phyloP scores from a whole-genome alignment of 495 filamentous ascomycete genomes.

The Penicillium waksmanii region DNA sequence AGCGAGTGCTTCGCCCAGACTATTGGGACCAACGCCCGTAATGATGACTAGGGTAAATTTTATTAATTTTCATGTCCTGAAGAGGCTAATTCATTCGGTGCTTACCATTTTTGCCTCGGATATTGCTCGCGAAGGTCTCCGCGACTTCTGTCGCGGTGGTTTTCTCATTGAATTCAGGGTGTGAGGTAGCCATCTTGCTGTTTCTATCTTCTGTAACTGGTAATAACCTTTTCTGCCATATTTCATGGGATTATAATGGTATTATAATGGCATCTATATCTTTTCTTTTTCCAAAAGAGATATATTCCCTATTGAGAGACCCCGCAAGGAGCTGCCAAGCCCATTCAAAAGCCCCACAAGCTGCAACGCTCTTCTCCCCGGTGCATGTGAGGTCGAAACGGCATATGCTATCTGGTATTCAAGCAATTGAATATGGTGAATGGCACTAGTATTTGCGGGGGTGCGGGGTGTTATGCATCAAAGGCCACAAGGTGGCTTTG shows the following conservation, averaged over 20 bases:
- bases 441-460: slow-evolving; percentile 14
- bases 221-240: not conserved
- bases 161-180: slow-evolving; percentile 45
- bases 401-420: not conserved
- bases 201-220: not conserved
- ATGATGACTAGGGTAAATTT: slow-evolving; percentile 38
- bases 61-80: not conserved
- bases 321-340: not conserved
- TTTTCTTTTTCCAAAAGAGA: not conserved
- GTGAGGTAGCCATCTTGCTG: slow-evolving; percentile 23
- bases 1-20: slow-evolving; percentile 56
- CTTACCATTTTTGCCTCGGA: slow-evolving; percentile 41
- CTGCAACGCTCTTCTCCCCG: not conserved
- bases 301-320: not conserved
- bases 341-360: not conserved
- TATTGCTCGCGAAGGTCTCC: slow-evolving; percentile 39
- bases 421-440: not conserved
- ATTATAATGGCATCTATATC: not conserved
- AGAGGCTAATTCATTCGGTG: not conserved
- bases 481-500: slow-evolving; percentile 1
- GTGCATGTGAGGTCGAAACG: not conserved
- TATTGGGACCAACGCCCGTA: slow-evolving; percentile 56
- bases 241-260: not conserved
- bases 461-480: slow-evolving; percentile 13
- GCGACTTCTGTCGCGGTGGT: slow-evolving; percentile 51